phyloP scores from a whole-genome alignment of 176 grass and related monocot genomes.

The Rhynchospora tenuis region DNA sequence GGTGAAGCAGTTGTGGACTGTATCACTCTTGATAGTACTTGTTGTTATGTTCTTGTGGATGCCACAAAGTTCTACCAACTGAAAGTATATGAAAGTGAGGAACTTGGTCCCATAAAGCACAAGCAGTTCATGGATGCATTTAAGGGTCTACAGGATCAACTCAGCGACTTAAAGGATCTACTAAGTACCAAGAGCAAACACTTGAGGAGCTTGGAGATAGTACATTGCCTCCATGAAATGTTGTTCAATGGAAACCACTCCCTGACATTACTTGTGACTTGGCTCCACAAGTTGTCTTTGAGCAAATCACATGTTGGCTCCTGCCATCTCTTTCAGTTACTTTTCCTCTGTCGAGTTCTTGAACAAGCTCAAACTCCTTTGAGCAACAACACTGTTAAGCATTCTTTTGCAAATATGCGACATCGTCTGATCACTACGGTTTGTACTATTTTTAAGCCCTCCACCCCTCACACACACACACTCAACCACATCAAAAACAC shows the following conservation, averaged over 20 bases:
- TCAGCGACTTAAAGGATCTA: background rate
- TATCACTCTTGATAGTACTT: background rate
- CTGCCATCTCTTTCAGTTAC: background rate
- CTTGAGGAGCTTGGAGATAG: background rate
- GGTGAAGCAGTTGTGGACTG: background rate
- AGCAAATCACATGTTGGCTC: background rate
- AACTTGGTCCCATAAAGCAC: background rate
- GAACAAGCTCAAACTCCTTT: background rate
- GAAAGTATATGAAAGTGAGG: background rate
- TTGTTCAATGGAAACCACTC: background rate
- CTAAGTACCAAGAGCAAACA: background rate
- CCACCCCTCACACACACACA: background rate
- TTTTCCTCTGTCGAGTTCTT: background rate
- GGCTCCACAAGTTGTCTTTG: background rate
- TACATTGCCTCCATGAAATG: background rate
- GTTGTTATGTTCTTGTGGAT: background rate
- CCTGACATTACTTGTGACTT: background rate
- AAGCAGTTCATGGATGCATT: background rate
- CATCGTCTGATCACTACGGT: background rate
- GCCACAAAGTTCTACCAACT: background rate
- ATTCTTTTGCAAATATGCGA: background rate
- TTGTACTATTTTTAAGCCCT: background rate
- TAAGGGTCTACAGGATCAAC: background rate
- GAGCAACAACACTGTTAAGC: background rate
- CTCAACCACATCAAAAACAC: background rate